Conservation (phyloP, 2,329 filamentous ascomycete species). For the Lomentospora prolificans region DNA sequence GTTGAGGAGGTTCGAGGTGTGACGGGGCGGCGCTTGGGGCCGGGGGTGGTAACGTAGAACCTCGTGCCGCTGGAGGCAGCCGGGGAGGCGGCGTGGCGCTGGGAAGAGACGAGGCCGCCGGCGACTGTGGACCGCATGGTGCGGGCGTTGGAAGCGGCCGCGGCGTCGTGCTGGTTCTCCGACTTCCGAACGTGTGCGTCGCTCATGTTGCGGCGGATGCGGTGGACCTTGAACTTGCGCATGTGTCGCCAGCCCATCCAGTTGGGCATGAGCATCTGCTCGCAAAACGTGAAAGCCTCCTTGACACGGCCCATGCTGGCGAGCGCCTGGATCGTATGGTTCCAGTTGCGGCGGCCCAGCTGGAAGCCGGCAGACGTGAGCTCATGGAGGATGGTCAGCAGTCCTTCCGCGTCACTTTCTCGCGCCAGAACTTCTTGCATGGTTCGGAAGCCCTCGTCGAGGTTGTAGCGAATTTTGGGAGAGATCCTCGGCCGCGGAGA, state of each 20-base stretch:
- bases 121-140: too few relatives aligned
- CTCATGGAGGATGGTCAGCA: constrained; percentile 41
- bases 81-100: too few relatives aligned
- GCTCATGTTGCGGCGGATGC: not conserved
- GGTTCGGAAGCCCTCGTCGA: constrained; percentile 37
- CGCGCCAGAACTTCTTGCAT: constrained; percentile 36
- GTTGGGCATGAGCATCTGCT: constrained; percentile 64
- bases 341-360: constrained; percentile 72
- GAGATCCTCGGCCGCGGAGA: constrained; percentile 22
- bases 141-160: too few relatives aligned
- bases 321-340: constrained; percentile 62
- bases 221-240: constrained; percentile 1
- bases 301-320: constrained; percentile 47
- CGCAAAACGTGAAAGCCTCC: constrained; percentile 65
- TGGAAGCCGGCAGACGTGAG: constrained; percentile 58
- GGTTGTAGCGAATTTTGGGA: constrained; percentile 40
- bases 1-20: not conserved
- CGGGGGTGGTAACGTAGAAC: too few relatives aligned
- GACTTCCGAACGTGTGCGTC: not conserved
- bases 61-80: too few relatives aligned
- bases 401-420: constrained; percentile 30
- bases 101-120: too few relatives aligned
- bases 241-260: constrained; percentile 61
- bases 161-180: not conserved
- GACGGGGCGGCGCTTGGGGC: too few relatives aligned